These are phyloP conservation scores for Salvia hispanica DNA, from an alignment of 257 asterid species.

Conservation along the genomic window DNA sequence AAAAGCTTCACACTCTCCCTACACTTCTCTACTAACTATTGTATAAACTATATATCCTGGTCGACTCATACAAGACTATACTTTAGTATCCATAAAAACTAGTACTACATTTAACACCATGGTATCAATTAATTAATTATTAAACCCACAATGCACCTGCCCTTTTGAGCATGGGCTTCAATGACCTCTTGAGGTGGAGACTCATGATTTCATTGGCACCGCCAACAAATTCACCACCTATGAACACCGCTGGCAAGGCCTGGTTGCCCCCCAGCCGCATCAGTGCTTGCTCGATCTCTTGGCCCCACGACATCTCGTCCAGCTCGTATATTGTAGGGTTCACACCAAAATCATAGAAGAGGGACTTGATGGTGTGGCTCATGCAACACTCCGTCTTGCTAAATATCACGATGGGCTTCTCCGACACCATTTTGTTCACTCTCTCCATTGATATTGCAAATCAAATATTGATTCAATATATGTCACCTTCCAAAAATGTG, in stretches of 20 bases:
- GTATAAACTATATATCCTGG: no score
- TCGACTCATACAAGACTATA: no score
- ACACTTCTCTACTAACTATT: slow-evolving; percentile 25
- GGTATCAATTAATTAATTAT: no score
- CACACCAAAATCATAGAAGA: slow-evolving; percentile 71
- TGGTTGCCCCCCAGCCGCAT: slow-evolving; percentile 54
- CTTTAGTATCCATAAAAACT: no score
- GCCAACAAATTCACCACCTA: slow-evolving; percentile 68
- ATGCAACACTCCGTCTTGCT: slow-evolving; percentile 75
- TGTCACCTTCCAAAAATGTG: background rate
- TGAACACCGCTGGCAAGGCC: slow-evolving; percentile 64
- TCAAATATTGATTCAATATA: no score
- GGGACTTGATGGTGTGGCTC: slow-evolving; percentile 65
- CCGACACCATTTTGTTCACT: slow-evolving; percentile 61
- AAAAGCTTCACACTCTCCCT: slow-evolving; percentile 34
- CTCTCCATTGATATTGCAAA: slow-evolving; percentile 49
- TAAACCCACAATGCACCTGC: slow-evolving; percentile 81
- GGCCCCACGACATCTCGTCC: slow-evolving; percentile 59
- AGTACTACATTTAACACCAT: no score
- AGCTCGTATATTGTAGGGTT: slow-evolving; percentile 74
- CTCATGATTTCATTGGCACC: slow-evolving; percentile 78
- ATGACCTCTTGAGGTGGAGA: slow-evolving; percentile 66
- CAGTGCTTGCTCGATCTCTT: slow-evolving; percentile 74
- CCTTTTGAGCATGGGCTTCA: slow-evolving; percentile 64
- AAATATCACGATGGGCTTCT: slow-evolving; percentile 76